A percentile compares a stretch with the other conserved stretches of the same genome.
phyloP scores from a whole-genome alignment of 352 stramenopile genomes.

The Phytophthora pluvialis region DNA sequence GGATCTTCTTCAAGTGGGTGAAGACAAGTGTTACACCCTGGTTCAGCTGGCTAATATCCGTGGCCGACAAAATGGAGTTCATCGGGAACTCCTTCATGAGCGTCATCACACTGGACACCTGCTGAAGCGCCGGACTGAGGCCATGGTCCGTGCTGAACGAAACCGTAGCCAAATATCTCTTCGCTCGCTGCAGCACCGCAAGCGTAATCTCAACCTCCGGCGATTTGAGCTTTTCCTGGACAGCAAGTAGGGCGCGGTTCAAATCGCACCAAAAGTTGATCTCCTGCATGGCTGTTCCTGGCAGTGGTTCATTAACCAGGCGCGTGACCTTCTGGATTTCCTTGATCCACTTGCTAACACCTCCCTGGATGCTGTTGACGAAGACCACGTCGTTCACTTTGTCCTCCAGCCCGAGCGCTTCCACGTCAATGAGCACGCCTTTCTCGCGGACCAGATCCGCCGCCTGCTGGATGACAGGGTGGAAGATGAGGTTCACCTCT shows the following conservation, averaged over 20 bases:
- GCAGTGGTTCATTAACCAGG: constrained; percentile 87
- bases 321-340: constrained; percentile 95
- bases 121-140: constrained; percentile 84
- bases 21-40: constrained; percentile 86
- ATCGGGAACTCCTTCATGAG: constrained; percentile 95
- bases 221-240: constrained; percentile 88
- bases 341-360: constrained; percentile 95
- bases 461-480: constrained; percentile 87
- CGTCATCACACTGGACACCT: constrained; percentile 90
- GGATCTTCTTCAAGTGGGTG: constrained; percentile 91
- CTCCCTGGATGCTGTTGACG: constrained; percentile 87
- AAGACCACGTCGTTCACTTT: constrained; percentile 87
- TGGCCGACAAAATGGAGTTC: constrained; percentile 91
- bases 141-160: constrained; percentile 93
- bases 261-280: constrained; percentile 96
- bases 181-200: constrained; percentile 91
- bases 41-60: constrained; percentile 85
- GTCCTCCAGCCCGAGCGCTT: constrained; percentile 80
- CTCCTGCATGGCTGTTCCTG: constrained; percentile 91
- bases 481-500: constrained; percentile 90
- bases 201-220: constrained; percentile 93
- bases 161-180: constrained; percentile 90
- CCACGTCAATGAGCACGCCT: constrained; percentile 79
- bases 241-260: constrained; percentile 85
- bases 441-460: constrained; percentile 77